A percentile compares a stretch with the other conserved stretches of the same genome.
These are phyloP conservation scores for Leccinum subtestaceum DNA, from an alignment of 768 basidiomycete genomes.

Conservation along the genomic window DNA sequence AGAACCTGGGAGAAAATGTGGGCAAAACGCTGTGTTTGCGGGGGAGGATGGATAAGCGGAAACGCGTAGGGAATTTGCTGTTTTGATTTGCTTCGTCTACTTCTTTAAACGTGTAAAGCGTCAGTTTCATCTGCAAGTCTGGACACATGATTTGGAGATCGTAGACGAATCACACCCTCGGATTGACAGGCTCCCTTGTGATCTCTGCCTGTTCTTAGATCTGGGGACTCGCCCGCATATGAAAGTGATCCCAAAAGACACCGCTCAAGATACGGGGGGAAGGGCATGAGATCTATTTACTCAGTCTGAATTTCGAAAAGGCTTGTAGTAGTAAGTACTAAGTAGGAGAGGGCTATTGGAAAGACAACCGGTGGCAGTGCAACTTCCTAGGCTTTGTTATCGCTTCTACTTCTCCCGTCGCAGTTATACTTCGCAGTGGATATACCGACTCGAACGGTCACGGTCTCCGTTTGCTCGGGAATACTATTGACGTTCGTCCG, in stretches of 20 bases:
- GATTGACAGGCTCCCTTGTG: constrained; percentile 41
- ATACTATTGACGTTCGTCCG: neutral
- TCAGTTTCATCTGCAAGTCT: neutral
- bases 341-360: too few species aligned
- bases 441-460: too few species aligned
- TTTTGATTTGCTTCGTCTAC: neutral
- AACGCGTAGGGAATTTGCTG: constrained; percentile 6
- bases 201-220: too few species aligned
- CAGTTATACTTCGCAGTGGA: too few species aligned
- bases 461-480: neutral
- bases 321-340: too few species aligned
- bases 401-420: too few species aligned
- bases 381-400: too few species aligned
- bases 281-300: too few species aligned
- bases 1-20: constrained; percentile 64
- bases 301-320: too few species aligned
- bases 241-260: too few species aligned
- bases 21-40: constrained; percentile 64
- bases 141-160: constrained; percentile 31
- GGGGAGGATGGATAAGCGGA: constrained; percentile 54
- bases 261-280: too few species aligned
- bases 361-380: neutral
- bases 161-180: constrained; percentile 55
- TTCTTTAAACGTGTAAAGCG: neutral
- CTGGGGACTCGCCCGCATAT: too few species aligned